A percentile compares a stretch with the other conserved stretches of the same genome.
Conservation (phyloP, 495 filamentous ascomycete species). For the Tuber magnatum region DNA sequence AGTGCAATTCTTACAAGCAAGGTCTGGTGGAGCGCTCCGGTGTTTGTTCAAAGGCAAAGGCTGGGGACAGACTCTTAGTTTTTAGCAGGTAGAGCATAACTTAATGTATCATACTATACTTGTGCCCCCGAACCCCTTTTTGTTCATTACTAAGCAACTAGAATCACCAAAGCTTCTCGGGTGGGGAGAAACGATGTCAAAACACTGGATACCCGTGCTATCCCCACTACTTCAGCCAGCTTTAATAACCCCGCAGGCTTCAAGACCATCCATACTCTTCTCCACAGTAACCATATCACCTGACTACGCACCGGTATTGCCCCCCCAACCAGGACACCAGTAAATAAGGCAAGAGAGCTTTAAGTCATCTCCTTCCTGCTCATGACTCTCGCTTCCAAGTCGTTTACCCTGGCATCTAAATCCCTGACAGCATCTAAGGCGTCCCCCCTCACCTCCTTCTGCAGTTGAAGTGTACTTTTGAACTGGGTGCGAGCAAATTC, state of each 20-base stretch:
- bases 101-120: not conserved
- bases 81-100: not conserved
- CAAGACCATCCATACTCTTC: not conserved
- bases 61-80: too few relatives aligned
- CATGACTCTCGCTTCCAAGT: constrained; percentile 33
- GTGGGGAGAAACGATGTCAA: not conserved
- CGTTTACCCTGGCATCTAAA: constrained; percentile 25
- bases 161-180: not conserved
- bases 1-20: too few relatives aligned
- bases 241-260: not conserved
- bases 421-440: constrained; percentile 30
- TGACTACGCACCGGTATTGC: not conserved
- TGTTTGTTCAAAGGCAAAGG: too few relatives aligned
- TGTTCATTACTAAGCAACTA: not conserved
- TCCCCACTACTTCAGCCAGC: not conserved
- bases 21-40: too few relatives aligned
- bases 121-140: not conserved
- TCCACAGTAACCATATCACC: not conserved
- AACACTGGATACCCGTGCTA: not conserved
- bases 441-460: constrained; percentile 53
- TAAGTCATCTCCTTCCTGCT: constrained; percentile 36
- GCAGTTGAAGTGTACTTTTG: constrained; percentile 55
- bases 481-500: constrained; percentile 63
- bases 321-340: not conserved
- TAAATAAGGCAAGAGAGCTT: not conserved